A percentile compares a stretch with the other conserved stretches of the same genome.
These are phyloP conservation scores for Phialophora macrospora DNA, from an alignment of 2,329 filamentous ascomycete genomes.

Conservation along the genomic window DNA sequence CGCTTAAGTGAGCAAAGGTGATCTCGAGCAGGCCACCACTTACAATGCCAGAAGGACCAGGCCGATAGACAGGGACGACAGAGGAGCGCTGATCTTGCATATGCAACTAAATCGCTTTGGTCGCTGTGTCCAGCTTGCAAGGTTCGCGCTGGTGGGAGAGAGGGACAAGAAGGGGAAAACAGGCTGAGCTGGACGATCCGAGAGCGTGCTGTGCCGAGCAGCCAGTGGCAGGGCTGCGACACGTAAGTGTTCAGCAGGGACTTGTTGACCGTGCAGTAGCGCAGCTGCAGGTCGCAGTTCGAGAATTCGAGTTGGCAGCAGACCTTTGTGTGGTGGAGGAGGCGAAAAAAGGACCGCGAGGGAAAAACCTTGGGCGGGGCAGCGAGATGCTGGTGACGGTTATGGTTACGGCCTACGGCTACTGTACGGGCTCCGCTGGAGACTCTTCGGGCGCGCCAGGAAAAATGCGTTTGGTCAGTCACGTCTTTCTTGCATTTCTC, in stretches of 20 bases:
- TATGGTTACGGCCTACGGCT: background rate
- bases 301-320: conserved; percentile 1
- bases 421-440: no score
- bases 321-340: conserved; percentile 1
- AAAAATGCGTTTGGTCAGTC: conserved; percentile 7
- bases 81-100: conserved; percentile 33
- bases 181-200: conserved; percentile 32
- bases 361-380: conserved; percentile 13
- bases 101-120: conserved; percentile 32
- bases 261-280: conserved; percentile 33
- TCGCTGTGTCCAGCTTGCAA: conserved; percentile 19
- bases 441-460: background rate
- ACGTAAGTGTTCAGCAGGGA: conserved; percentile 15
- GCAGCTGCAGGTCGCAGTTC: conserved; percentile 19
- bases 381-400: background rate
- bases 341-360: conserved; percentile 7
- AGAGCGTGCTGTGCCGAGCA: conserved; percentile 14
- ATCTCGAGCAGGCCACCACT: conserved; percentile 36
- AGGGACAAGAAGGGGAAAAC: conserved; percentile 19
- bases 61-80: conserved; percentile 7
- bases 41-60: conserved; percentile 18
- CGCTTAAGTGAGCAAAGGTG: conserved; percentile 19
- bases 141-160: conserved; percentile 6
- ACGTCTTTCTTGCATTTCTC: background rate
- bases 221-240: conserved; percentile 20